Evolutionary conservation across 2,329 filamentous ascomycete species (phyloP), one percentile per base, ranked within the genome.

Genomic region (Chaetomiaceae sp.): DNA sequence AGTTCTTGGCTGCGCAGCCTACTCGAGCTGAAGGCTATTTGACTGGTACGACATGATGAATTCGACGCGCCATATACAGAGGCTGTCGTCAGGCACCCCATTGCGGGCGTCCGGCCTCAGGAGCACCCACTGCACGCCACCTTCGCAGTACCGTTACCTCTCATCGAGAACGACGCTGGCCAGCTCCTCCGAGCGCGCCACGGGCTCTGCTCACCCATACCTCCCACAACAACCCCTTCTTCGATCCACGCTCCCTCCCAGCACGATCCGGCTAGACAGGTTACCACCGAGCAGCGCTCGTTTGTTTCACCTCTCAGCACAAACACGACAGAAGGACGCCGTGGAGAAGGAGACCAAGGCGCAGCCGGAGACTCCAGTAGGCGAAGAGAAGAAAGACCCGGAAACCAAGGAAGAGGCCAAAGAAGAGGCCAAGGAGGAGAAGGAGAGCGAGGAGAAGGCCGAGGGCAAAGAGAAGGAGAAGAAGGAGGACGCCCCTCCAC

Each of bases 401-500:
- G 42, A 60, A 44, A 44, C 55, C 19, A 38, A 40, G 30, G 40
- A 48, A 19, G 60, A 59, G 15, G 60, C 67, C 10, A 60, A 63
- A 37, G 55, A 60, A 12, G 42, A 60, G 49, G 49, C 54, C 19
- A 36, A 58, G 42, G 68, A 70, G 53, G 47, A 53, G 18, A 58
- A 63, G 44, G 58, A 69, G 43, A 62, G 61, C 47, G 65, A 74
- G 33, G 70, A 68, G 38, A 64, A 68, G 27, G 60, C 60, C 36
- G 69, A 76, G 41, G 69, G 75, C 47, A 71, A 79, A 59, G 71
- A 80, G 53, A 67, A 76, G 50, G 70, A 79, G 62, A 75, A 83
- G 63, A 76, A 82, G 62, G 79, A 87, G 58, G 80, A 88, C 51
- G 67, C 79, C 22, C 84, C 90, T 11, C 88, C 91, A 18, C 91